Evolutionary conservation across 495 filamentous ascomycete species (phyloP).

Genomic region (Lophiostoma macrostomum): DNA sequence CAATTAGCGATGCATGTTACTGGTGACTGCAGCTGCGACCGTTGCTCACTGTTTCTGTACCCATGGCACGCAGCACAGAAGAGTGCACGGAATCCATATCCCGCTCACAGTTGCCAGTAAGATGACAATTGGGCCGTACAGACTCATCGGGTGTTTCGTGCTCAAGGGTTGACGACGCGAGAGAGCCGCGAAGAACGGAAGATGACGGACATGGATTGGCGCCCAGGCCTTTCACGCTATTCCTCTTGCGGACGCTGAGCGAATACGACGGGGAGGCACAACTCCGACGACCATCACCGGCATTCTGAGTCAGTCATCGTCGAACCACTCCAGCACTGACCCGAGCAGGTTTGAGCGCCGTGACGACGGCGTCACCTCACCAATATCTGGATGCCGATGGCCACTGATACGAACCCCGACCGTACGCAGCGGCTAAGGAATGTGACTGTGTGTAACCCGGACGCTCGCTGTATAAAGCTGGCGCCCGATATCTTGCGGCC

Average conservation of each 20-base stretch:
- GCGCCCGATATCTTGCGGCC: neutral
- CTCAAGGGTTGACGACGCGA: neutral
- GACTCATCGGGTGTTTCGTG: constrained; percentile 2
- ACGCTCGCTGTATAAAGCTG: constrained; percentile 7
- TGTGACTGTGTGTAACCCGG: neutral
- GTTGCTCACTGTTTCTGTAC: constrained; percentile 59
- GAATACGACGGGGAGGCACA: too few species aligned
- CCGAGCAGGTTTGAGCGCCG: too few species aligned
- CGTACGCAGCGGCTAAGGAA: neutral
- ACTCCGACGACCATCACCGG: too few species aligned
- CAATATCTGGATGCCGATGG: too few species aligned
- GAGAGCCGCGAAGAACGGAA: neutral
- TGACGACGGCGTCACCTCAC: too few species aligned
- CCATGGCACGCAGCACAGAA: constrained; percentile 39
- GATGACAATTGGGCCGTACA: constrained; percentile 6
- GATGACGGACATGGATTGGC: neutral
- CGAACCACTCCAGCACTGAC: too few species aligned
- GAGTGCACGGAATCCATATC: constrained; percentile 29
- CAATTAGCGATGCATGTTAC: constrained; percentile 61
- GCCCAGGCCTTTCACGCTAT: neutral
- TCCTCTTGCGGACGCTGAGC: neutral
- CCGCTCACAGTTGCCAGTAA: constrained; percentile 19
- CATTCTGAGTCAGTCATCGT: too few species aligned
- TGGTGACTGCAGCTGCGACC: constrained; percentile 60
- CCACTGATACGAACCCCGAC: too few species aligned